Evolutionary conservation across 148 eudicot genomes (phyloP), one percentile per base, ranked within the genome.

Genomic region (Camellia japonica): DNA sequence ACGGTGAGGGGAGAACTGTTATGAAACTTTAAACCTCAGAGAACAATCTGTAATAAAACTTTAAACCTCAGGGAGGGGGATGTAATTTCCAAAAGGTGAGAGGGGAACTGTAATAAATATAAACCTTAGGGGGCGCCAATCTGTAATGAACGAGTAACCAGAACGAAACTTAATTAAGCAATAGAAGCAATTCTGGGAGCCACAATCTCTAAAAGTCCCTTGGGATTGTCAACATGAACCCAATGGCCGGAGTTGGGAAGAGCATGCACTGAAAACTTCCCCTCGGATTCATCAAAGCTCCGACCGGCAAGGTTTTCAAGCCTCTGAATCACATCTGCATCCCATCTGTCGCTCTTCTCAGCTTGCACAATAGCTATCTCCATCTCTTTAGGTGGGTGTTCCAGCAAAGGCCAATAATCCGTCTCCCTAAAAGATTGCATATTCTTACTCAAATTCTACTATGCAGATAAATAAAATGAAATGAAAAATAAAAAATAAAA

Each of bases 141-240:
- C 23, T 23, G 23, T 23, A 23, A 23, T 30, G 30, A 3, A 62
- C 47, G 16, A 12, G 9, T 4, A 30, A 12, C 70, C 70, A 23
- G 23, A 66, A 0, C 16, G 54, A 47, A 73, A 44, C 42, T 19
- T 65, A 43, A 70, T 74, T 78, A 85, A 61, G 67, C 83, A 2
- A 89, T 43, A 66, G 97, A 90, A 71, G 97, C 92, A 46, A 94
- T 84, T 85, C 78, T 90, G 41, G 98, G 97, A 83, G 90, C 88
- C 83, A 97, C 73, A 80, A 97, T 94, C 75, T 94, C 93, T 72
- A 97, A 84, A 73, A 97, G 97, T 47, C 98, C 99, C 86, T 90
- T 91, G 1, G 98, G 97, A 83, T 97, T 97, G 70, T 97, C 99
- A 41, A 92, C 92, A 83, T 97, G 98, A 85, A 97, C 98, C 99